Evolutionary conservation across 129 eudicot species (phyloP).

Genomic region (carrot (Daucus carota)): DH1_v3.0 NC_030385.2:42005001-42005500

Average conservation of each 20-base stretch:
- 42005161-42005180: slow-evolving; percentile 51
- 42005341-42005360: no score
- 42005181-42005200: background rate
- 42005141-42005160: slow-evolving; percentile 61
- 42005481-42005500: background rate
- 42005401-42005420: background rate
- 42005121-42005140: slow-evolving; percentile 37
- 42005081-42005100: slow-evolving; percentile 3
- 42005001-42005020: slow-evolving; percentile 48
- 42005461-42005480: background rate
- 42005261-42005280: background rate
- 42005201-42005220: background rate
- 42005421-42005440: background rate
- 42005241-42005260: background rate
- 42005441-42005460: background rate
- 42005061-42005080: background rate
- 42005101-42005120: background rate
- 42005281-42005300: no score
- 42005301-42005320: no score
- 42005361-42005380: background rate
- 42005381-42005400: background rate
- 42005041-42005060: slow-evolving; percentile 56
- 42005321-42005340: no score
- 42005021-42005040: slow-evolving; percentile 66
- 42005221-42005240: background rate